phyloP scores from a whole-genome alignment of 352 stramenopile species.

The Globisporangium spinosum region DNA sequence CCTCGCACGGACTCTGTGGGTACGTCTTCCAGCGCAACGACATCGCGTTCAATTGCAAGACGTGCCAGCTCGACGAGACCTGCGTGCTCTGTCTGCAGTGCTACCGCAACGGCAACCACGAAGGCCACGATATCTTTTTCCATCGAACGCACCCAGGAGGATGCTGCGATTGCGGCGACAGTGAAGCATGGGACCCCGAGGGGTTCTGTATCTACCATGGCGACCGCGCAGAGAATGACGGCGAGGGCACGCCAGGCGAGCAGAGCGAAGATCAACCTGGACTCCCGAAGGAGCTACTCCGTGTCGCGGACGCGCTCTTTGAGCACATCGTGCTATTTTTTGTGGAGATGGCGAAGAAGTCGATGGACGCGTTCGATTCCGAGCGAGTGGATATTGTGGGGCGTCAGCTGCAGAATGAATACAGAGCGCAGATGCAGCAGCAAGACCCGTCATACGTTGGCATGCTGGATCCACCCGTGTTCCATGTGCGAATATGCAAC shows the following conservation, averaged over 20 bases:
- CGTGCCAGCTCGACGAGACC: conserved; percentile 96
- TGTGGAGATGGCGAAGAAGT: conserved; percentile 69
- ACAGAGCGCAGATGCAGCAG: conserved; percentile 23
- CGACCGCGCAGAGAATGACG: conserved; percentile 26
- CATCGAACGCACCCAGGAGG: conserved; percentile 70
- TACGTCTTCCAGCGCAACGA: conserved; percentile 97
- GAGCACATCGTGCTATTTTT: conserved; percentile 65
- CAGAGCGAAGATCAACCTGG: conserved; percentile 23
- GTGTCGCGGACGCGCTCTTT: conserved; percentile 62
- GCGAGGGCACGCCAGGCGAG: conserved; percentile 12
- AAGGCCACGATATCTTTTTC: conserved; percentile 92
- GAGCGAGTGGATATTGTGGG: conserved; percentile 50
- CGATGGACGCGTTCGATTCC: conserved; percentile 68
- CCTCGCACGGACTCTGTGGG: conserved; percentile 80
- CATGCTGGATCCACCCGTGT: conserved; percentile 29
- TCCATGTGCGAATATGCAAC: conserved; percentile 95
- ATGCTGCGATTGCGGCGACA: conserved; percentile 98
- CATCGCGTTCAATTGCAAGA: conserved; percentile 98
- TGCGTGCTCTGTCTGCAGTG: conserved; percentile 97
- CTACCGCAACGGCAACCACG: conserved; percentile 94
- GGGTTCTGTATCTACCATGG: conserved; percentile 94
- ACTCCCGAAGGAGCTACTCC: conserved; percentile 41
- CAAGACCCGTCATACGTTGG: conserved; percentile 14
- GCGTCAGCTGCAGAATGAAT: conserved; percentile 35
- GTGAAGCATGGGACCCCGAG: conserved; percentile 93